phyloP scores from a whole-genome alignment of 805 yeast species.

The Trichomonascus vanleenenianus region DNA sequence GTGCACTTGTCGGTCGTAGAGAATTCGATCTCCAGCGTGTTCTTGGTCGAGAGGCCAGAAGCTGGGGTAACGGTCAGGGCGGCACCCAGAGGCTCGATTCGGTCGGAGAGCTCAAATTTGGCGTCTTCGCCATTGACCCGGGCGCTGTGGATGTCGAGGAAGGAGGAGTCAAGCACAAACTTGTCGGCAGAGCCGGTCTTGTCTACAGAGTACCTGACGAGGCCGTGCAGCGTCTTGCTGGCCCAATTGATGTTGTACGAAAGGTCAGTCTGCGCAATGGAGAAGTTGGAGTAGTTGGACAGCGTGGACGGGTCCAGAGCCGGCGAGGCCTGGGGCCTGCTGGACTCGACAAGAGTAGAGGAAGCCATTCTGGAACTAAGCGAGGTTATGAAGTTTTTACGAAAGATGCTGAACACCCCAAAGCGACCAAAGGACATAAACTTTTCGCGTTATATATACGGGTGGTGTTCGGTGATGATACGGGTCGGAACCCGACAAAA shows the following conservation, averaged over 20 bases:
- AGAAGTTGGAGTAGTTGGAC: conserved; percentile 57
- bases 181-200: conserved; percentile 21
- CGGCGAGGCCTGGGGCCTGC: conserved; percentile 12
- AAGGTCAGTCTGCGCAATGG: conserved; percentile 44
- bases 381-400: neutral
- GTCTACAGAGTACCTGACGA: conserved; percentile 41
- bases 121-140: conserved; percentile 32
- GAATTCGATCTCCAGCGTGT: conserved; percentile 37
- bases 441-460: neutral
- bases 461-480: neutral
- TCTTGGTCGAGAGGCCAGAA: conserved; percentile 4
- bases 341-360: conserved; percentile 6
- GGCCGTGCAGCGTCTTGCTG: conserved; percentile 44
- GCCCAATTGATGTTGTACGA: conserved; percentile 50
- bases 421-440: neutral
- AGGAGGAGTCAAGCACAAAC: conserved; percentile 65
- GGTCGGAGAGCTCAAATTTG: conserved; percentile 24
- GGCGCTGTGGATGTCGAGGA: conserved; percentile 40
- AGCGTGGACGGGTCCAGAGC: conserved; percentile 65
- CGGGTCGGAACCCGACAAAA: neutral
- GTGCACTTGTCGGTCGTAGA: conserved; percentile 70
- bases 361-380: conserved; percentile 6
- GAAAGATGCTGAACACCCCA: neutral
- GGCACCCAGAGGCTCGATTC: conserved; percentile 37
- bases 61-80: conserved; percentile 28